Percentiles rank a stretch among this genome's conserved stretches.
phyloP scores from a whole-genome alignment of 345 rosid genomes.

The Eucalyptus sp. region DNA sequence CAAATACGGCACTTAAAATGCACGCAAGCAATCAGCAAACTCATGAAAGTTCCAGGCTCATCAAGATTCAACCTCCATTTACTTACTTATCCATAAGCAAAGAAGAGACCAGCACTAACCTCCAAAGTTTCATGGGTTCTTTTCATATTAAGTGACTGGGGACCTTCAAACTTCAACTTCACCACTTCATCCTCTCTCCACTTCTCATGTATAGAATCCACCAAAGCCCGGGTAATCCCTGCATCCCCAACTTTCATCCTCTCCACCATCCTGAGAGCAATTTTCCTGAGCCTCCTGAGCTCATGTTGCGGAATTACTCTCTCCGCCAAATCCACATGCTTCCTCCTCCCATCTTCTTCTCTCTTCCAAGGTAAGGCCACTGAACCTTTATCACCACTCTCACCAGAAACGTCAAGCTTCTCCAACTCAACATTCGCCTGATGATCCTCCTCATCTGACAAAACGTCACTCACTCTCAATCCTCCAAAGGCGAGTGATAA shows the following conservation, averaged over 20 bases:
- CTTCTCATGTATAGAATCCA: conserved; percentile 57
- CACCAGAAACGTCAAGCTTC: background rate
- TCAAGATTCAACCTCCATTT: background rate
- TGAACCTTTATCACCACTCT: background rate
- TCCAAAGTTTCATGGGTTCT: conserved; percentile 68
- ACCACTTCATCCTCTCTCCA: conserved; percentile 84
- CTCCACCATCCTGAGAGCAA: conserved; percentile 74
- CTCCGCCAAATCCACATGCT: conserved; percentile 40
- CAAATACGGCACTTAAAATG: background rate
- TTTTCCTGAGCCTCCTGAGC: conserved; percentile 55
- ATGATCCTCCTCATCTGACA: background rate
- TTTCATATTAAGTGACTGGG: conserved; percentile 72
- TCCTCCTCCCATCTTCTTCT: background rate
- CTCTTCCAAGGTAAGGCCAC: background rate
- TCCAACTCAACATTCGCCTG: background rate
- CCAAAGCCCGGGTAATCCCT: conserved; percentile 64
- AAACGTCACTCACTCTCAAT: background rate
- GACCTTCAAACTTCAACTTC: conserved; percentile 67
- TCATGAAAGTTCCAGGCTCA: background rate
- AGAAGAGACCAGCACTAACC: conserved; percentile 31
- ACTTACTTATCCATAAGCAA: background rate
- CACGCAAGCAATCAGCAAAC: background rate
- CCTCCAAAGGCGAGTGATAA: background rate
- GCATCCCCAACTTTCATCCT: conserved; percentile 73
- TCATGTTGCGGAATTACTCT: conserved; percentile 58